Evolutionary conservation across 2,329 filamentous ascomycete genomes (phyloP).

Genomic region (Grosmannia serpens): DNA sequence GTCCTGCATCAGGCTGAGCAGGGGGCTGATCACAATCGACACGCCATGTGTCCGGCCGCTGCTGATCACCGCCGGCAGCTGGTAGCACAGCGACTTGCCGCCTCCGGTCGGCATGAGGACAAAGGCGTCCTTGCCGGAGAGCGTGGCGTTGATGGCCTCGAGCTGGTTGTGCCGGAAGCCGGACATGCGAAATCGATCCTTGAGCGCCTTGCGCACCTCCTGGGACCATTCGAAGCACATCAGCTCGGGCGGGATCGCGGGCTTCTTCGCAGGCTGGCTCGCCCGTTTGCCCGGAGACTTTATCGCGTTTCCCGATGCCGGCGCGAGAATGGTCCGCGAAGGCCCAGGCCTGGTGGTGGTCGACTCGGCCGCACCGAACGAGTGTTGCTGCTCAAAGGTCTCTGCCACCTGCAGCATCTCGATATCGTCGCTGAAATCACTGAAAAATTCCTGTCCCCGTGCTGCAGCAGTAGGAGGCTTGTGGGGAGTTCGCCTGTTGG

Average conservation of each 20-base stretch:
- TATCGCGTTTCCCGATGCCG: slow-evolving; percentile 36
- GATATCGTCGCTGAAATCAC: slow-evolving; percentile 24
- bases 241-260: slow-evolving; percentile 34
- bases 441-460: slow-evolving; percentile 11
- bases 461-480: not conserved
- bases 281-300: slow-evolving; percentile 23
- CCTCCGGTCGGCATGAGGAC: slow-evolving; percentile 97
- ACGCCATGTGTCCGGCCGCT: slow-evolving; percentile 75
- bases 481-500: not conserved
- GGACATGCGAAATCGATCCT: slow-evolving; percentile 70
- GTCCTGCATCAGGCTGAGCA: slow-evolving; percentile 94
- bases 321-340: slow-evolving; percentile 28
- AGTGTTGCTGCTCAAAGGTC: slow-evolving; percentile 30
- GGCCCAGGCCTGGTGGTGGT: slow-evolving; percentile 10
- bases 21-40: slow-evolving; percentile 86
- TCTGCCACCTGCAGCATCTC: slow-evolving; percentile 40
- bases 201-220: slow-evolving; percentile 71
- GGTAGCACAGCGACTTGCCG: slow-evolving; percentile 94
- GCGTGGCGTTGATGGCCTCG: slow-evolving; percentile 88
- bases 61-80: slow-evolving; percentile 75
- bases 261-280: slow-evolving; percentile 13
- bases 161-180: slow-evolving; percentile 87
- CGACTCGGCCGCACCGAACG: slow-evolving; percentile 19
- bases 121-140: slow-evolving; percentile 80
- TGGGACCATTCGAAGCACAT: slow-evolving; percentile 71